A percentile compares a stretch with the other conserved stretches of the same genome.
Evolutionary conservation across 73 alveolate genomes (phyloP).

Genomic region (Loxodes magnus): DNA sequence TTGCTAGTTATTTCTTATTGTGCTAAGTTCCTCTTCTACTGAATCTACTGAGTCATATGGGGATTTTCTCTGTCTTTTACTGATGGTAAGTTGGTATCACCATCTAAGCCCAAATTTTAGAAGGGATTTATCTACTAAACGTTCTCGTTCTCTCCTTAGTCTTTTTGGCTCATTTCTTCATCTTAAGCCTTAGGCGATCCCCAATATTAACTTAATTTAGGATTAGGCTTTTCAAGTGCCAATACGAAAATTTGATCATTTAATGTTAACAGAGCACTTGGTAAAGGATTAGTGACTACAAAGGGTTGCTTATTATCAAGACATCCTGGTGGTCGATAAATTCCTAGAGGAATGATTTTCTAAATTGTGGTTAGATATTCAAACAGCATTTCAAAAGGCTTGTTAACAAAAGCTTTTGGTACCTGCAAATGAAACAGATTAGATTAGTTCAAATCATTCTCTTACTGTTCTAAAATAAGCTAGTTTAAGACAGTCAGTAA

Average conservation of each 20-base stretch:
- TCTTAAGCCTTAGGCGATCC: too few relatives aligned
- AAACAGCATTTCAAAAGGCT: conserved; percentile 40
- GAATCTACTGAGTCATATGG: too few relatives aligned
- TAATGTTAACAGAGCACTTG: conserved; percentile 53
- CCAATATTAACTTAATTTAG: too few relatives aligned
- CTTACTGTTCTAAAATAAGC: conserved; percentile 39
- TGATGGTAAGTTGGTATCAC: too few relatives aligned
- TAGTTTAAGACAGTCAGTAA: conserved; percentile 71
- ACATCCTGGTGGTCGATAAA: conserved; percentile 36
- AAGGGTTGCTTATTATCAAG: conserved; percentile 62
- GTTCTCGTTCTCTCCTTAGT: too few relatives aligned
- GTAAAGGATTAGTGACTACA: conserved; percentile 83
- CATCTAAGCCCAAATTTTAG: too few relatives aligned
- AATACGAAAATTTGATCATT: conserved; percentile 79
- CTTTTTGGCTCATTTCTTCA: too few relatives aligned
- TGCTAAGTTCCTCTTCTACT: too few relatives aligned
- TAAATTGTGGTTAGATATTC: conserved; percentile 28
- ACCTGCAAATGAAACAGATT: conserved; percentile 42
- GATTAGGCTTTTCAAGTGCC: conserved; percentile 53
- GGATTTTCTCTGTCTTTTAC: too few relatives aligned
- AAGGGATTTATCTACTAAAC: too few relatives aligned
- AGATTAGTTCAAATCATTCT: conserved; percentile 25
- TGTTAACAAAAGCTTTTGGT: conserved; percentile 30
- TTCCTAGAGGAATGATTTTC: conserved; percentile 52
- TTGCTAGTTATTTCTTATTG: too few relatives aligned